These are phyloP conservation scores for Plasmodium fragile DNA, from an alignment of 169 alveolate species.

Conservation along the genomic window DNA sequence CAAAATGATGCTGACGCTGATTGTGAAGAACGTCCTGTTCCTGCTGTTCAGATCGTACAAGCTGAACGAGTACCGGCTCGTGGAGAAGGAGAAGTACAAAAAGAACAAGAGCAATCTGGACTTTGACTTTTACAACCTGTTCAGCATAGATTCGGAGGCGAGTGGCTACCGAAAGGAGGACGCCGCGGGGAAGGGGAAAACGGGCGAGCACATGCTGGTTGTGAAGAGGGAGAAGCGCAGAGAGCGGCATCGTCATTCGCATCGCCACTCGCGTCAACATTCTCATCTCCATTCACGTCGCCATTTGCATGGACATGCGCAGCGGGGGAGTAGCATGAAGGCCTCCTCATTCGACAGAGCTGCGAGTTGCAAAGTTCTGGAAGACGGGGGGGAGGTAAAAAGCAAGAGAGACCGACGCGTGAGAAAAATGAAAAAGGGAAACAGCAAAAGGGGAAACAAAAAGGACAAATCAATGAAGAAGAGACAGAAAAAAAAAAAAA, in stretches of 20 bases:
- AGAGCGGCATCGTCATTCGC: neutral
- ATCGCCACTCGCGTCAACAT: too few relatives aligned
- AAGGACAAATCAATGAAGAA: constrained; percentile 3
- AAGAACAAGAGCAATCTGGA: constrained; percentile 66
- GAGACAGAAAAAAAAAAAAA: constrained; percentile 60
- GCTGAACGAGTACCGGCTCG: constrained; percentile 44
- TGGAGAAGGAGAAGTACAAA: constrained; percentile 65
- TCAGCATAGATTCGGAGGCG: constrained; percentile 8
- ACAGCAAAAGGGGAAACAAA: neutral
- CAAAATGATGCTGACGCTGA: constrained; percentile 39
- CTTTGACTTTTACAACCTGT: constrained; percentile 25
- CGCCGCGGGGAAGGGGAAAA: neutral
- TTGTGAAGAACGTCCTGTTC: constrained; percentile 50
- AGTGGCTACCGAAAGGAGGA: neutral
- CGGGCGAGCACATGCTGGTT: neutral
- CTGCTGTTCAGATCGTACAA: constrained; percentile 60
- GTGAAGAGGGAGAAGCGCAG: too few relatives aligned
- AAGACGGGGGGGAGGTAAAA: neutral
- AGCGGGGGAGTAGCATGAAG: neutral
- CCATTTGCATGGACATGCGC: neutral
- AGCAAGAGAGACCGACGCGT: neutral
- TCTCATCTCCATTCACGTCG: too few relatives aligned
- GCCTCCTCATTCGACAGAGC: neutral
- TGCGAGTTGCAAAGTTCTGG: neutral
- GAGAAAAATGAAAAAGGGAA: neutral